Evolutionary conservation across 495 filamentous ascomycete species (phyloP), one percentile per base, ranked within the genome.

Genomic region (Lasiosphaeria miniovina): DNA sequence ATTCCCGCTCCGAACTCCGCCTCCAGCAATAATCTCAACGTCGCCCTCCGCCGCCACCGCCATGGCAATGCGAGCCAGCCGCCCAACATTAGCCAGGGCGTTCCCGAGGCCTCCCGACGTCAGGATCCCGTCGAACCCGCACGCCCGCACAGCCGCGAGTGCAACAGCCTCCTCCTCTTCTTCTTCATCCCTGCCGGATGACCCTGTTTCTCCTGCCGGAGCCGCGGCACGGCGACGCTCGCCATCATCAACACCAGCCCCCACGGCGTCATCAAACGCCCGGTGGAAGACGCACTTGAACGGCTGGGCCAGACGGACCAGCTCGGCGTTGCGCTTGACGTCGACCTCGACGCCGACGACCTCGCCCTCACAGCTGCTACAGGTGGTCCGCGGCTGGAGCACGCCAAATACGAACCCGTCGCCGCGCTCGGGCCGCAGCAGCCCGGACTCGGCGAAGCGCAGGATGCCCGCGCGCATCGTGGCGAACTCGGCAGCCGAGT

Each of bases 331-430:
- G 53, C 69, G 64, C 34, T 60, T 59, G 33, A 61, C 52, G 46
- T 71, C 71, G 24, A 79, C 57, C 36, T 58, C 61, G 55, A 72
- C 51, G 40, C 54, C 61, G 57, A 71, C 51, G 38, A 52, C 45
- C n/a, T 57, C 4, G 33, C 3, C 6, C n/a, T 48, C 41, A 3
- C 4, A 12, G n/a, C 15, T 11, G 9, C 53, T n/a, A 3, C 12
- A 0, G 38, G 1, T 8, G 12, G 7, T 15, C 17, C 2, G 4
- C 24, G 24, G 24, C 24, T 24, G 24, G 2, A 80, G 58, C 2
- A 75, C 58, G 2, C 77, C 77, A 65, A 80, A 76, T 3, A 80
- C 77, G 54, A 80, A 80, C 15, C 77, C 77, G 49, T 80, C 77
- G 3, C 74, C 76, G 8, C 61, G 65, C 0, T 40, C 53, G 12